These are phyloP conservation scores for Plasmodiophora brassicae DNA, from an alignment of 208 protist species.

Conservation along the genomic window DNA sequence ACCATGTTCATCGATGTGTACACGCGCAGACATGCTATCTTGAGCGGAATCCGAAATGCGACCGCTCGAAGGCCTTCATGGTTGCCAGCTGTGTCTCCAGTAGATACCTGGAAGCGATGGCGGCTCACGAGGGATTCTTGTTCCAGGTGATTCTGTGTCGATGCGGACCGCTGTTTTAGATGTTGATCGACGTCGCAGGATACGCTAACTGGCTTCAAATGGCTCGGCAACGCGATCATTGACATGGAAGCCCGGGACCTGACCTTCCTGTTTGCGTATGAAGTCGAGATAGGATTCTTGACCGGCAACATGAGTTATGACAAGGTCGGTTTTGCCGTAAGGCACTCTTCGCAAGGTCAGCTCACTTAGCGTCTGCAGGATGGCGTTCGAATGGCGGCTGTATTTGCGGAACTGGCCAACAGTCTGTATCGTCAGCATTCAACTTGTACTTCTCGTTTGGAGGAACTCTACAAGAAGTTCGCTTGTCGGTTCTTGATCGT, in stretches of 20 bases:
- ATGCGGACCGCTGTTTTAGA: background rate
- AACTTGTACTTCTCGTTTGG: background rate
- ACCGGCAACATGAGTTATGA: slow-evolving; percentile 26
- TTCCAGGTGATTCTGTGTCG: background rate
- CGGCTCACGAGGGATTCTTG: background rate
- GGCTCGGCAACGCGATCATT: background rate
- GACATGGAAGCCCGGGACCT: background rate
- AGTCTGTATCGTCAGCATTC: background rate
- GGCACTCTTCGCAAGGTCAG: background rate
- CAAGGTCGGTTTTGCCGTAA: background rate
- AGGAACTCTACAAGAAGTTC: background rate
- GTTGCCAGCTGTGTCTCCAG: background rate
- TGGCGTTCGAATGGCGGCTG: background rate
- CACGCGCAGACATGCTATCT: background rate
- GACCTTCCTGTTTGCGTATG: background rate
- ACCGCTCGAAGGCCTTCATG: background rate
- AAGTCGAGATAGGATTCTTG: slow-evolving; percentile 9
- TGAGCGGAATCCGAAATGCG: background rate
- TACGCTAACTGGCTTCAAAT: slow-evolving; percentile 11
- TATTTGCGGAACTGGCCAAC: slow-evolving; percentile 10
- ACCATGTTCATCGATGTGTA: no score
- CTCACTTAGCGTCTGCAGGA: no score
- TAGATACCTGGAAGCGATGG: slow-evolving; percentile 18
- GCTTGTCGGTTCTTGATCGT: background rate
- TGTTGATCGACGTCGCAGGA: background rate